Evolutionary conservation across 73 alveolate genomes (phyloP), one percentile per base, ranked within the genome.

Genomic region (Paramecium pentaurelia): DNA sequence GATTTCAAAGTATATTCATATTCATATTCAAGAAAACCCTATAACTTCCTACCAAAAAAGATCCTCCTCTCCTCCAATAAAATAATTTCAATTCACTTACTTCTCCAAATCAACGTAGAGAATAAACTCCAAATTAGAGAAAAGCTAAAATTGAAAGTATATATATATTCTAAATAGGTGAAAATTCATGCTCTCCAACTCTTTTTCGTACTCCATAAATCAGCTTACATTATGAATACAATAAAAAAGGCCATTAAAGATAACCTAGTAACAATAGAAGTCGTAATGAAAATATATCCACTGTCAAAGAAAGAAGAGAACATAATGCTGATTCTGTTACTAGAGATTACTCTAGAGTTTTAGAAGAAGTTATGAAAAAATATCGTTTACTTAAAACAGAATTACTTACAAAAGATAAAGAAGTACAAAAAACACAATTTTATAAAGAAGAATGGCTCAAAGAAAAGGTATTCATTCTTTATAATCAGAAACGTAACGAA

Each of bases 341-440:
- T 20, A 40, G 58, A 37, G 91, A 80, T 80, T 80, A 80, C 38
- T 80, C 91, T 0, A 80, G 51, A 49, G 91, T 80, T 14, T 14
- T 80, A 27, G 91, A 80, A 9, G 91, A 80, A 80, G 91, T 80
- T 22, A 80, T 80, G 91, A 80, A 80, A 47, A 80, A 80, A 47
- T 80, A 80, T 42, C 14, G 91, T 3, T 80, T 6, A 47, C 58
- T 80, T 30, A 32, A 80, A 80, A 40, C 20, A 7, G 91, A 80
- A 47, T 80, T 80, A 64, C n/a, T 32, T 14, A 80, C 75, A 16
- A 80, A 80, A 44, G 91, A 80, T 10, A 80, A 80, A 49, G 91
- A 80, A 22, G 73, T 80, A 18, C 12, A 80, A 36, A 80, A 49
- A 36, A 80, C 91, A 22, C 59, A 10, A 8, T 80, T 10, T 32